phyloP scores from a whole-genome alignment of 2,329 filamentous ascomycete genomes.

The Claviceps digitariae region DNA sequence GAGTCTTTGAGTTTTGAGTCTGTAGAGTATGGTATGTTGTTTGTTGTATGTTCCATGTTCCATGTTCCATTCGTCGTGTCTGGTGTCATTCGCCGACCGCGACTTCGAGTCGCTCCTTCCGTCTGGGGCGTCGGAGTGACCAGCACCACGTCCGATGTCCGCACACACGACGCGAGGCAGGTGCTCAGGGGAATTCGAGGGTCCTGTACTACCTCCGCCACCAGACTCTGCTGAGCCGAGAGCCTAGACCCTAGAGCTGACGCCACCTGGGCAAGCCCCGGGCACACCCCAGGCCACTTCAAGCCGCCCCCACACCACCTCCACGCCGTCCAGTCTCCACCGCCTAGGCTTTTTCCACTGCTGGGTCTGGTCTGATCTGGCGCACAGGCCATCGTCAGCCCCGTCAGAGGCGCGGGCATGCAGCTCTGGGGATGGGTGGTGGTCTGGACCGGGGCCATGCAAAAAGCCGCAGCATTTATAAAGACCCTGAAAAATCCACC shows the following conservation, averaged over 20 bases:
- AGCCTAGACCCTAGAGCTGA: no score
- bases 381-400: neutral
- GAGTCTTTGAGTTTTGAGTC: no score
- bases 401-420: neutral
- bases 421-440: neutral
- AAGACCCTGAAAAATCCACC: slow-evolving; percentile 11
- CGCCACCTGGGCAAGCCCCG: no score
- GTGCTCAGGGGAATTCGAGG: no score
- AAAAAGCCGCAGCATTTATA: slow-evolving; percentile 6
- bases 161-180: neutral
- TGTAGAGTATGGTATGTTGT: neutral
- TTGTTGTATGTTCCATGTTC: neutral
- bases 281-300: no score
- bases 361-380: no score
- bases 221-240: no score
- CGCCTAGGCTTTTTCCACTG: neutral
- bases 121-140: neutral
- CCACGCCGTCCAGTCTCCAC: neutral
- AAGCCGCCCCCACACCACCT: no score
- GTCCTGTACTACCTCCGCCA: no score
- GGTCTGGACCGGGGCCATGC: no score
- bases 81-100: neutral
- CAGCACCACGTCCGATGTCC: neutral
- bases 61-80: no score
- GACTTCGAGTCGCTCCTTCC: neutral